These are phyloP conservation scores for Fusarium solani-melongenae DNA, from an alignment of 2,329 filamentous ascomycete species.

Conservation along the genomic window DNA sequence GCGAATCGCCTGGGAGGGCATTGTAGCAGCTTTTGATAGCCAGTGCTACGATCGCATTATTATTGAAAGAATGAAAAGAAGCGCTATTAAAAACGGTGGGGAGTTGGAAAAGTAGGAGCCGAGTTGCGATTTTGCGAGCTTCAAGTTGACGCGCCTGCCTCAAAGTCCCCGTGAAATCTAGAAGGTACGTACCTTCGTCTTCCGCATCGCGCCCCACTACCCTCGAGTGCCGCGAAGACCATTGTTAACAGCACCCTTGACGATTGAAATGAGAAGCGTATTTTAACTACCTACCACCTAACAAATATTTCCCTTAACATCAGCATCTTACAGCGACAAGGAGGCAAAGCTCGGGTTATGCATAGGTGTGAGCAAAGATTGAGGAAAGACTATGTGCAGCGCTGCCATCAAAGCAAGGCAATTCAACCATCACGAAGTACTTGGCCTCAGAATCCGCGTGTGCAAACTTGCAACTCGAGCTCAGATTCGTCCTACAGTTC, in stretches of 20 bases:
- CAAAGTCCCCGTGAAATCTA: background rate
- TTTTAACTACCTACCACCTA: background rate
- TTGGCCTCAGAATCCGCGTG: background rate
- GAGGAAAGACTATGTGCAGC: background rate
- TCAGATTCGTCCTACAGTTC: background rate
- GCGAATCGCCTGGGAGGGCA: constrained; percentile 64
- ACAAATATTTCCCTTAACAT: background rate
- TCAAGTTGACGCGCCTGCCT: constrained; percentile 29
- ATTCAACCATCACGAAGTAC: background rate
- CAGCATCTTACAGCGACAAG: background rate
- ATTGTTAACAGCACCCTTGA: background rate
- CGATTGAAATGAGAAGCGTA: background rate
- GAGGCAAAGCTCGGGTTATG: background rate
- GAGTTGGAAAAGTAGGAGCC: constrained; percentile 9
- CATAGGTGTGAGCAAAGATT: background rate
- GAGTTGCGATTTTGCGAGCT: constrained; percentile 23
- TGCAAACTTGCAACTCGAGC: background rate
- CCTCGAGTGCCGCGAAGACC: background rate
- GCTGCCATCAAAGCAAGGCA: background rate
- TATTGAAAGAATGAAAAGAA: background rate
- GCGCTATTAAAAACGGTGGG: background rate
- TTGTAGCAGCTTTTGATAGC: constrained; percentile 17
- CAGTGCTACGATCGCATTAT: constrained; percentile 31
- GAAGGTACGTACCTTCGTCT: constrained; percentile 5
- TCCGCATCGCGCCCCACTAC: background rate